Conservation (phyloP, 805 yeast genomes). For the Candida glaebosa region DNA sequence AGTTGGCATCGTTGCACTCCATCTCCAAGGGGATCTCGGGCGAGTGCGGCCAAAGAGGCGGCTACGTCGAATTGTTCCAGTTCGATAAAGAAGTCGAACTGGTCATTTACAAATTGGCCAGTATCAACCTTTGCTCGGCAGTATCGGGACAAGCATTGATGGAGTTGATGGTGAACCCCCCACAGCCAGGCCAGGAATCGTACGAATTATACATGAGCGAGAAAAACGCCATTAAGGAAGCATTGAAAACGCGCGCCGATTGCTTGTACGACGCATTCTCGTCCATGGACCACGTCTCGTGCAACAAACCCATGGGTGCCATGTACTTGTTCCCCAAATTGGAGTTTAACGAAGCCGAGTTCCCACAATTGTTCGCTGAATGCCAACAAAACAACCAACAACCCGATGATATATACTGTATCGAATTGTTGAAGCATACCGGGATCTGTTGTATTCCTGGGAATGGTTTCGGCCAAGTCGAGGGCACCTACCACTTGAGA, state of each 20-base stretch:
- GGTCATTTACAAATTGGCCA: slow-evolving; percentile 78
- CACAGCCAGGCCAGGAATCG: slow-evolving; percentile 71
- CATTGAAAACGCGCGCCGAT: slow-evolving; percentile 61
- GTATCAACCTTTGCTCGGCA: slow-evolving; percentile 89
- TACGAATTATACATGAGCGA: slow-evolving; percentile 65
- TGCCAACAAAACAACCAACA: slow-evolving; percentile 56
- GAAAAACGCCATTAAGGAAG: slow-evolving; percentile 54
- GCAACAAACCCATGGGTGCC: slow-evolving; percentile 94
- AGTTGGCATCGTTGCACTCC: slow-evolving; percentile 92
- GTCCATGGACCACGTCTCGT: slow-evolving; percentile 74
- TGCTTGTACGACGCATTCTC: slow-evolving; percentile 67
- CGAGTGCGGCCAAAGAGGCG: slow-evolving; percentile 99
- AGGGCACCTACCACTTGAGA: slow-evolving; percentile 88
- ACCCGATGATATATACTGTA: slow-evolving; percentile 88
- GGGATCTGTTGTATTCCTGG: slow-evolving; percentile 99
- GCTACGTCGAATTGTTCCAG: slow-evolving; percentile 92
- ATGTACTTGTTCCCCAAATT: slow-evolving; percentile 93
- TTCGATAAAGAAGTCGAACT: slow-evolving; percentile 67
- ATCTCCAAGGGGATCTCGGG: slow-evolving; percentile 97
- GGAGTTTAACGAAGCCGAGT: slow-evolving; percentile 44
- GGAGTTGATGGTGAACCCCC: slow-evolving; percentile 93
- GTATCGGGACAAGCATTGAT: slow-evolving; percentile 93
- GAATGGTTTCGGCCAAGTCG: slow-evolving; percentile 91
- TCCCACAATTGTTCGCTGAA: slow-evolving; percentile 53
- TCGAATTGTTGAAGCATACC: slow-evolving; percentile 74